Evolutionary conservation across 257 asterid species (phyloP), one percentile per base, ranked within the genome.

Genomic region (Fraxinus americana): DNA sequence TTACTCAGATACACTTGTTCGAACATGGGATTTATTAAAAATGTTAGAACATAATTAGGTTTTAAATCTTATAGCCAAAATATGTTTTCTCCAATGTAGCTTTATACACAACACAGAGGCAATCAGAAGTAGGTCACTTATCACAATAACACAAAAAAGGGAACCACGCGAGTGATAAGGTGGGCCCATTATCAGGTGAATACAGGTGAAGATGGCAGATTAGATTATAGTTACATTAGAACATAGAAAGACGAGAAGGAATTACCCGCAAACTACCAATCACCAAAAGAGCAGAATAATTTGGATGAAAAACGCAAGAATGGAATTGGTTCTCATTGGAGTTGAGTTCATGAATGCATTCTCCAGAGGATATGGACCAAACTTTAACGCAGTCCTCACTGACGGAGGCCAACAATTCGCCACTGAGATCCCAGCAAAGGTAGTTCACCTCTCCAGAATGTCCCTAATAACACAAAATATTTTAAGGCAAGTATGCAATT

Each of bases 291-390:
- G 97, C 88, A 77, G 98, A 83, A 83, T 92, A 91, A 76, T 90
- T 94, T 43, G 99, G 99, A 88, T 92, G 98, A 77, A 92, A 94
- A 77, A 92, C 99, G 79, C 98, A 94, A 9, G 99, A 94, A 81
- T 94, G 91, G 76, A 91, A 94, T 80, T 91, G 96, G 84, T 89
- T 91, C 11, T 90, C 95, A 38, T 85, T 92, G 67, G 97, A 82
- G 81, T 84, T 86, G 81, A 92, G 91, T 81, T 91, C 97, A 67
- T 94, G 98, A 87, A 96, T 88, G 85, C 94, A 92, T 39, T 92
- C 97, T 68, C 98, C 91, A 30, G 98, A 88, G 67, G 87, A 50
- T 34, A 95, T 77, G 30, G 99, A 92, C 99, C 99, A 96, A 80
- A 96, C 98, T 86, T 88, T 96, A 35, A 96, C 91, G 84, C 90